Percentiles rank a stretch among this genome's conserved stretches.
These are phyloP conservation scores for Cyamopsis tetragonoloba DNA, from an alignment of 306 rosid species.

Conservation along the genomic window DNA sequence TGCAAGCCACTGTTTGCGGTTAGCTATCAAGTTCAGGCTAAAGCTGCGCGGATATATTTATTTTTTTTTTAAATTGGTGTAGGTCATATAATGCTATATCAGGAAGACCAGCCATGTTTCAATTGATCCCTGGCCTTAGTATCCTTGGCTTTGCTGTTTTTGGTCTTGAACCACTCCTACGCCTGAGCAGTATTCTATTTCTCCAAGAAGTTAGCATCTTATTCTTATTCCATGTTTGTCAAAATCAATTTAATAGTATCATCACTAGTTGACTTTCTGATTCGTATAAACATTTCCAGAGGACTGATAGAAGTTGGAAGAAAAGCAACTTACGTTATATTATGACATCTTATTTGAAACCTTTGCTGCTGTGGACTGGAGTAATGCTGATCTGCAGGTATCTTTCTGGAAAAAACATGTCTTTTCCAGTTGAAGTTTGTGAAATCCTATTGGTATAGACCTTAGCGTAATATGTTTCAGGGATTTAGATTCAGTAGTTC, in stretches of 20 bases:
- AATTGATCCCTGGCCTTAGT: slow-evolving; percentile 67
- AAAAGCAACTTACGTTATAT: slow-evolving; percentile 56
- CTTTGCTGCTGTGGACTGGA: slow-evolving; percentile 83
- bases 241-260: slow-evolving; percentile 16
- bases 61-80: slow-evolving; percentile 11
- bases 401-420: slow-evolving; percentile 12
- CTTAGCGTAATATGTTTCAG: slow-evolving; percentile 45
- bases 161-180: slow-evolving; percentile 76
- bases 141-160: slow-evolving; percentile 77
- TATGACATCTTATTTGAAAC: slow-evolving; percentile 67
- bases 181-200: slow-evolving; percentile 54
- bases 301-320: slow-evolving; percentile 68
- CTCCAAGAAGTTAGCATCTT: slow-evolving; percentile 47
- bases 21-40: not conserved
- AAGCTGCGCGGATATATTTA: not conserved
- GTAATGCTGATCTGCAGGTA: slow-evolving; percentile 85
- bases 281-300: slow-evolving; percentile 46
- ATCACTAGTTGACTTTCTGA: slow-evolving; percentile 19
- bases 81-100: slow-evolving; percentile 57
- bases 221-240: slow-evolving; percentile 18
- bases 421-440: slow-evolving; percentile 12
- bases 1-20: not conserved
- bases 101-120: slow-evolving; percentile 45
- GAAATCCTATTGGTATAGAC: slow-evolving; percentile 25
- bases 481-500: slow-evolving; percentile 70